A percentile compares a stretch with the other conserved stretches of the same genome.
phyloP scores from a whole-genome alignment of 352 stramenopile genomes.

The Globisporangium parvum region DNA sequence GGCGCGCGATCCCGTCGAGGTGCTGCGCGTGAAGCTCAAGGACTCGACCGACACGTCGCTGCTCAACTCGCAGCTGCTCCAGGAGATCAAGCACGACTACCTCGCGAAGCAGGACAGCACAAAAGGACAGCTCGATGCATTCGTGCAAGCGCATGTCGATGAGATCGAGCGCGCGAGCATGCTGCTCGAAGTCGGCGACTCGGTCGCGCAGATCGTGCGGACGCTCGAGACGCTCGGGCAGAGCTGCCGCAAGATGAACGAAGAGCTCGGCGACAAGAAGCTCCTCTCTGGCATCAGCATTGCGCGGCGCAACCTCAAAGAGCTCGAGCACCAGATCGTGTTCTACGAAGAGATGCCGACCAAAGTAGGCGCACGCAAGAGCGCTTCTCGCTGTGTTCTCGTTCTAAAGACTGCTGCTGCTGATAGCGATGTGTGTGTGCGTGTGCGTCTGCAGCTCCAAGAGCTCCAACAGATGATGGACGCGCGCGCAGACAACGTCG shows the following conservation, averaged over 20 bases:
- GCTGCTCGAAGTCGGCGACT: conserved; percentile 65
- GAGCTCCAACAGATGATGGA: conserved; percentile 45
- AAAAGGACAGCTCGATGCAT: conserved; percentile 63
- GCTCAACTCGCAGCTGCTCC: conserved; percentile 76
- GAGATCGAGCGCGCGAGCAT: conserved; percentile 77
- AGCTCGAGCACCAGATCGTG: conserved; percentile 74
- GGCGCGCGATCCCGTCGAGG: conserved; percentile 74
- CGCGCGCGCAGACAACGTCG: conserved; percentile 36
- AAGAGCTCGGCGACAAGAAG: conserved; percentile 79
- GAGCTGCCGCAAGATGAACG: conserved; percentile 75
- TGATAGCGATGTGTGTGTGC: background rate
- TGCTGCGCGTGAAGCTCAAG: conserved; percentile 77
- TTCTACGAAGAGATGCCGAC: conserved; percentile 74
- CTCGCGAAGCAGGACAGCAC: conserved; percentile 63
- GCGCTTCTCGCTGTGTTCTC: background rate
- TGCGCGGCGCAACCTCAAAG: conserved; percentile 70
- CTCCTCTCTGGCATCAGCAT: conserved; percentile 74
- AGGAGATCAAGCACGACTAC: conserved; percentile 85
- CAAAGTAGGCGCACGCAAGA: conserved; percentile 26
- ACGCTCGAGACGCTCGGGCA: conserved; percentile 50
- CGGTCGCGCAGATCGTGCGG: conserved; percentile 51
- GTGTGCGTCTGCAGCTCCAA: conserved; percentile 20
- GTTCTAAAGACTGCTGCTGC: background rate
- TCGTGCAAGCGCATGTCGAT: conserved; percentile 73
- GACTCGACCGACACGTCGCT: conserved; percentile 76